These are phyloP conservation scores for Stephania yunnanensis DNA, from an alignment of 164 flowering plant species.

Conservation along the genomic window DNA sequence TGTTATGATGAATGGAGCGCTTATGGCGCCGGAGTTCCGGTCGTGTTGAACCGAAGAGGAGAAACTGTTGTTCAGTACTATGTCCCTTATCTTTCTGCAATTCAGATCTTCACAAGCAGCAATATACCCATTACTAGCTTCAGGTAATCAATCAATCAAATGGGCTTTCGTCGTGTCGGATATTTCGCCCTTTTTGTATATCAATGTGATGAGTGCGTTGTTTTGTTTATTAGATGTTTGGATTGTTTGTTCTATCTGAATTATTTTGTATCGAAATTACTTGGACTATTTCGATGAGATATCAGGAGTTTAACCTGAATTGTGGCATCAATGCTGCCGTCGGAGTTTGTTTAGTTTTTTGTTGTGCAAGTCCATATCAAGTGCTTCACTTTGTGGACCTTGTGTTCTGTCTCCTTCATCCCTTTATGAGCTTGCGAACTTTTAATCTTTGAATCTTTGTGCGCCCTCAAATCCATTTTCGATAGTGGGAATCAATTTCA, in stretches of 20 bases:
- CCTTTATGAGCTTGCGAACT: neutral
- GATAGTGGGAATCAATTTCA: neutral
- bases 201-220: no score
- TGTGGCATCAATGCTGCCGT: neutral
- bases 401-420: neutral
- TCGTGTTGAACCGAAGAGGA: slow-evolving; percentile 29
- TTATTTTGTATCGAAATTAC: neutral
- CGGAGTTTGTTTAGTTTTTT: neutral
- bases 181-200: no score
- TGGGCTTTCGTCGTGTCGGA: neutral
- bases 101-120: slow-evolving; percentile 81
- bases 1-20: slow-evolving; percentile 94
- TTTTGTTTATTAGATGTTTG: neutral
- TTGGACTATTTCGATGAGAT: neutral
- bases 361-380: neutral
- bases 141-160: slow-evolving; percentile 31
- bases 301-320: neutral
- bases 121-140: slow-evolving; percentile 33
- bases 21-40: slow-evolving; percentile 85
- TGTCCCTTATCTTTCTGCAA: slow-evolving; percentile 93
- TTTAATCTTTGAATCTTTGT: neutral
- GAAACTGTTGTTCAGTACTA: slow-evolving; percentile 85
- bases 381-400: neutral
- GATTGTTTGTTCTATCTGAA: neutral
- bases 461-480: neutral